Conservation (phyloP, 345 rosid genomes). For the Eucalyptus pumila region DNA sequence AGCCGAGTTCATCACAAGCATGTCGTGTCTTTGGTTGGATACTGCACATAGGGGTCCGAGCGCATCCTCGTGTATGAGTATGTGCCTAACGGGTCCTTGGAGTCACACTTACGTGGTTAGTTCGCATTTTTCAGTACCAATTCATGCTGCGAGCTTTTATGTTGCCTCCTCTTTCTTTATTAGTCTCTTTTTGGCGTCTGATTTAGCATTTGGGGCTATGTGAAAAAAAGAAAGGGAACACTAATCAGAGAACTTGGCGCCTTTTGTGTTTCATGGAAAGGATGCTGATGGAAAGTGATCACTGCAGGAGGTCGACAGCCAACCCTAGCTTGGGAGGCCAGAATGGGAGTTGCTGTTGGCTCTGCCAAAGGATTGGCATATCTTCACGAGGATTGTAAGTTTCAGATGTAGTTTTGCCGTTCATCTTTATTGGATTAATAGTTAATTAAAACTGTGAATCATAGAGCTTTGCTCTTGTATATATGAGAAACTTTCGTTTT, state of each 20-base stretch:
- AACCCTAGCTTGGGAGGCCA: no score
- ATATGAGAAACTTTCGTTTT: not conserved
- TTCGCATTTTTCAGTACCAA: not conserved
- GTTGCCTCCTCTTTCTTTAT: not conserved
- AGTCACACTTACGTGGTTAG: constrained; percentile 27
- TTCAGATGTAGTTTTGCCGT: no score
- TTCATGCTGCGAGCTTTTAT: not conserved
- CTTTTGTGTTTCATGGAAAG: no score
- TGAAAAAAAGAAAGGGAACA: no score
- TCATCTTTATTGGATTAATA: not conserved
- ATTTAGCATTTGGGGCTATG: no score
- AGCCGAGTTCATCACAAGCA: constrained; percentile 30
- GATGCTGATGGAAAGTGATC: no score
- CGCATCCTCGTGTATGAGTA: constrained; percentile 35
- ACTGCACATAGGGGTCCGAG: constrained; percentile 18
- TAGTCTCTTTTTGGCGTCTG: no score
- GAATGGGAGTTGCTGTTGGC: no score
- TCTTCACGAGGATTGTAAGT: no score
- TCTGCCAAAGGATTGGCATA: no score
- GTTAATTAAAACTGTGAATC: not conserved
- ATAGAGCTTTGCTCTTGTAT: no score
- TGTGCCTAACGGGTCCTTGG: constrained; percentile 26
- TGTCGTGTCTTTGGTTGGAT: constrained; percentile 34
- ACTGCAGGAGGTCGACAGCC: fast-evolving
- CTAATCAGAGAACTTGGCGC: no score